Conservation (phyloP, 495 filamentous ascomycete genomes). For the Echria macrotheca region DNA sequence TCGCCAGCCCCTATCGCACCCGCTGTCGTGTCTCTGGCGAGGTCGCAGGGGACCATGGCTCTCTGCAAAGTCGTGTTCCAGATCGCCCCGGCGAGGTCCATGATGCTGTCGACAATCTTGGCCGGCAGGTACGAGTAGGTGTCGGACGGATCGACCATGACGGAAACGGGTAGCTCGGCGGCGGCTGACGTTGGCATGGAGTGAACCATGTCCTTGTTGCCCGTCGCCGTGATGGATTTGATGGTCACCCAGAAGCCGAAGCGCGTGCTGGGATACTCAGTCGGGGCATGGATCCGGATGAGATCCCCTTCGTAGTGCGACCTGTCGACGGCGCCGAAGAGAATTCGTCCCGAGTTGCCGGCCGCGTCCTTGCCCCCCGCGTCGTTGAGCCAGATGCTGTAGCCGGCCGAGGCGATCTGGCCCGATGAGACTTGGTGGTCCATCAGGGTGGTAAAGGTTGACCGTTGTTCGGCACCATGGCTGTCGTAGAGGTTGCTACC, state of each 20-base stretch:
- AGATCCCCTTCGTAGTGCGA: slow-evolving; percentile 66
- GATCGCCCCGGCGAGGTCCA: slow-evolving; percentile 50
- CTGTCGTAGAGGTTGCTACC: too few relatives aligned
- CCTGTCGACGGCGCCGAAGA: slow-evolving; percentile 80
- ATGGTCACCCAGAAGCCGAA: slow-evolving; percentile 60
- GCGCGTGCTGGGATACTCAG: slow-evolving; percentile 24
- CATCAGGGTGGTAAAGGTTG: slow-evolving; percentile 63
- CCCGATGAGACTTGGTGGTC: slow-evolving; percentile 58
- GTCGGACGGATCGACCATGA: slow-evolving; percentile 57
- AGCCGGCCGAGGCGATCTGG: slow-evolving; percentile 65
- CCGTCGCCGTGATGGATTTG: slow-evolving; percentile 39
- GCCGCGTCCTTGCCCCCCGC: slow-evolving; percentile 49
- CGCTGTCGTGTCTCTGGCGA: slow-evolving; percentile 44
- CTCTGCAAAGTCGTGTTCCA: slow-evolving; percentile 35
- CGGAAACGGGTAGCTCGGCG: not conserved
- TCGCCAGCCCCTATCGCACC: too few relatives aligned
- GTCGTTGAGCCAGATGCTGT: slow-evolving; percentile 76
- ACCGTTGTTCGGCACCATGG: not conserved
- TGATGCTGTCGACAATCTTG: slow-evolving; percentile 50
- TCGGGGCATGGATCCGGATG: slow-evolving; percentile 46
- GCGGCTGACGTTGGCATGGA: slow-evolving; percentile 47
- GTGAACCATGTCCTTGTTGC: slow-evolving; percentile 9
- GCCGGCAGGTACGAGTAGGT: slow-evolving; percentile 70
- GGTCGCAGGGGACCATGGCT: slow-evolving; percentile 58
- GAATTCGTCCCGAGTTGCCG: slow-evolving; percentile 59